Evolutionary conservation across 176 grass and related monocot genomes (phyloP).

Genomic region (Poa pratensis): DNA sequence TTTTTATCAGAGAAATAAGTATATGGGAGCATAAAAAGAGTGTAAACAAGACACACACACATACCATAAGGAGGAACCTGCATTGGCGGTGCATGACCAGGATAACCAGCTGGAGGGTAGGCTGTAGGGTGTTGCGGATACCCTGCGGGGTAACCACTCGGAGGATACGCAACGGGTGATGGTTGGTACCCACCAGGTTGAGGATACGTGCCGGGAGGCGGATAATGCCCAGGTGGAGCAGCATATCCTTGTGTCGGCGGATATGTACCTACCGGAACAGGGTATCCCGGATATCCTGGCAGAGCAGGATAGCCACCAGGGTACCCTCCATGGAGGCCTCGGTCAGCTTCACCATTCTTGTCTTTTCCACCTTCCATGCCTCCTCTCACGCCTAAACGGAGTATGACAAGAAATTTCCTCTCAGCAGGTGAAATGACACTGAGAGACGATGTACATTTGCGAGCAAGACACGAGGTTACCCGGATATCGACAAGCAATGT

Average conservation of each 20-base stretch:
- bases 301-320: conserved; percentile 42
- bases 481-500: neutral
- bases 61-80: conserved; percentile 27
- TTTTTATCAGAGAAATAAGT: too few relatives aligned
- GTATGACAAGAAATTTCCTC: neutral
- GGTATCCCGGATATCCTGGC: conserved; percentile 42
- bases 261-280: conserved; percentile 28
- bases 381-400: neutral
- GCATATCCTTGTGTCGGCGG: conserved; percentile 51
- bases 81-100: conserved; percentile 41
- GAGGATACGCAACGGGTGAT: conserved; percentile 42
- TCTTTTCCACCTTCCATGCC: conserved; percentile 73
- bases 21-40: too few relatives aligned
- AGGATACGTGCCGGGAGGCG: conserved; percentile 46
- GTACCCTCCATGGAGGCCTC: conserved; percentile 52
- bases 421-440: neutral
- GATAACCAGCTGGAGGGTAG: conserved; percentile 48
- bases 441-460: neutral
- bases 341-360: conserved; percentile 36
- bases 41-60: neutral
- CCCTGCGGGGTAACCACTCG: conserved; percentile 32
- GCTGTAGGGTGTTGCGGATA: conserved; percentile 22
- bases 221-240: conserved; percentile 35
- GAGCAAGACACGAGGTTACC: neutral
- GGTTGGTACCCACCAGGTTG: conserved; percentile 48